These are phyloP conservation scores for Cornus kousa DNA, from an alignment of 148 eudicot genomes.

Conservation along the genomic window DNA sequence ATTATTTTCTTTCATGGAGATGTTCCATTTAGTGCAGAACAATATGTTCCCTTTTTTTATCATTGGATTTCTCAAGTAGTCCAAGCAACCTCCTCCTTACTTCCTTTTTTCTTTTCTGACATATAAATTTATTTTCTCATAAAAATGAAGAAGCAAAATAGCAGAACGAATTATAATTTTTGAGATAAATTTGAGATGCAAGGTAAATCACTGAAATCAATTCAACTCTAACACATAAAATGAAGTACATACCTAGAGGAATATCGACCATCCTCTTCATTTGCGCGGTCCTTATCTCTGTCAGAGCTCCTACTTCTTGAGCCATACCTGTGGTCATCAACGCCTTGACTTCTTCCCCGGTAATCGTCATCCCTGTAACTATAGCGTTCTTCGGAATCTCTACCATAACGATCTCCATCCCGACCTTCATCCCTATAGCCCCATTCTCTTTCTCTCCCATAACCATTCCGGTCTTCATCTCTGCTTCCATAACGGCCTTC, in stretches of 20 bases:
- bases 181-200: neutral
- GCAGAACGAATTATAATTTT: neutral
- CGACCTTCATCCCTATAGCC: conserved; percentile 62
- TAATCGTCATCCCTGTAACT: conserved; percentile 68
- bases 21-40: neutral
- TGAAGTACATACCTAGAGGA: conserved; percentile 63
- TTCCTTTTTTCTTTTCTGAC: neutral
- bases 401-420: conserved; percentile 60
- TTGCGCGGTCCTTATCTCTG: conserved; percentile 58
- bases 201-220: neutral
- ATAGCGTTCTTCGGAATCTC: conserved; percentile 70
- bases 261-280: conserved; percentile 78
- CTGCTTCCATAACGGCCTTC: conserved; percentile 33
- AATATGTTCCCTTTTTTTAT: neutral
- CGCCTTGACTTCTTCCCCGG: conserved; percentile 71
- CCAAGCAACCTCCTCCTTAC: neutral
- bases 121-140: neutral
- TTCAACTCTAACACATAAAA: neutral
- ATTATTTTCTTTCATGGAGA: neutral
- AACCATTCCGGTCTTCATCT: conserved; percentile 78
- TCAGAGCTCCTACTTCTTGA: conserved; percentile 89
- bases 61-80: neutral
- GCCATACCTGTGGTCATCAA: conserved; percentile 46
- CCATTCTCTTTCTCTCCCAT: conserved; percentile 76
- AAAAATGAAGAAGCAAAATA: neutral